These are phyloP conservation scores for Ascochyta viciae-villosae DNA, from an alignment of 2,329 filamentous ascomycete genomes.

Conservation along the genomic window DNA sequence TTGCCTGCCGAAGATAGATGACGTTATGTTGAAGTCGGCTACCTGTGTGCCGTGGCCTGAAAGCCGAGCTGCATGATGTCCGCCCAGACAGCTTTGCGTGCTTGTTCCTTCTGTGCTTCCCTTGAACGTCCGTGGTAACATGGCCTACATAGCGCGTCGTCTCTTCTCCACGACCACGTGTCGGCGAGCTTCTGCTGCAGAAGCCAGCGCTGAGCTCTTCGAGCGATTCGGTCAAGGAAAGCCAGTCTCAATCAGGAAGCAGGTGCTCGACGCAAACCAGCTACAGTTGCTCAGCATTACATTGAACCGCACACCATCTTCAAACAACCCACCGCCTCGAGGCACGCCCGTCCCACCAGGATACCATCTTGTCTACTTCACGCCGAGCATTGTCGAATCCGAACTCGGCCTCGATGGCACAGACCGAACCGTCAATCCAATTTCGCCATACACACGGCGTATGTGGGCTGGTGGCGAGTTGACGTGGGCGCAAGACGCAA, in stretches of 20 bases:
- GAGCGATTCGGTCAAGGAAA: conserved; percentile 36
- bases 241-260: conserved; percentile 40
- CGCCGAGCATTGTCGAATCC: conserved; percentile 69
- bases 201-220: conserved; percentile 42
- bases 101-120: not conserved
- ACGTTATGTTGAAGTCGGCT: conserved; percentile 31
- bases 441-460: conserved; percentile 72
- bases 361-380: conserved; percentile 90
- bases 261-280: conserved; percentile 44
- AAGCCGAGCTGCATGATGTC: not conserved
- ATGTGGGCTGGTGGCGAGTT: conserved; percentile 93
- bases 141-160: conserved; percentile 29
- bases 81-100: not conserved
- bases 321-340: conserved; percentile 25
- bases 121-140: conserved; percentile 3
- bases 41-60: conserved; percentile 6
- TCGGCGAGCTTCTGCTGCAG: conserved; percentile 32
- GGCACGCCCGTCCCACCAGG: conserved; percentile 64
- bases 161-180: conserved; percentile 27
- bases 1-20: conserved; percentile 1
- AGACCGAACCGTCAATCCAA: conserved; percentile 79
- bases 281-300: conserved; percentile 41
- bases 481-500: conserved; percentile 55
- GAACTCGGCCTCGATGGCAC: conserved; percentile 81
- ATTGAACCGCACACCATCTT: conserved; percentile 33